A percentile compares a stretch with the other conserved stretches of the same genome.
These are phyloP conservation scores for Trichophyton benhamiae DNA, from an alignment of 2,329 filamentous ascomycete species.

Conservation along the genomic window DNA sequence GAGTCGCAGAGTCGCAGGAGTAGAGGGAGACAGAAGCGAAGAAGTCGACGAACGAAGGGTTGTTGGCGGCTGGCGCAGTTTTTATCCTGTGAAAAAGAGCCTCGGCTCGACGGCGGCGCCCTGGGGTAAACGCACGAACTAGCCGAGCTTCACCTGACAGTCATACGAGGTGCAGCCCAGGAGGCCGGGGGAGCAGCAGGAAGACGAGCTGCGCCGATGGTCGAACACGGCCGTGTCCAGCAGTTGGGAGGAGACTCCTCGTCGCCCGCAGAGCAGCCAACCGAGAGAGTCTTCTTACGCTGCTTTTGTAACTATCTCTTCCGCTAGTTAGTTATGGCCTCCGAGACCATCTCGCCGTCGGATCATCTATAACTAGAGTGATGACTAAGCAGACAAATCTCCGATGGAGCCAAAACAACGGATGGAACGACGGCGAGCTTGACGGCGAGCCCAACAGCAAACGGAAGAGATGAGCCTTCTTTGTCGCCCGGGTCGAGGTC, in stretches of 20 bases:
- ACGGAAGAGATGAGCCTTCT: background rate
- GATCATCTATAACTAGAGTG: background rate
- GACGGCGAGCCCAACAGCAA: background rate
- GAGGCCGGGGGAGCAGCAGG: too few species aligned
- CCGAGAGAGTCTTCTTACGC: too few species aligned
- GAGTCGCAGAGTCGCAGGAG: background rate
- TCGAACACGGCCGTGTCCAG: too few species aligned
- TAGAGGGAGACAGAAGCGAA: background rate
- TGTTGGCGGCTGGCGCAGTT: background rate
- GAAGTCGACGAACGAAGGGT: background rate
- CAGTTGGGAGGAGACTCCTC: too few species aligned
- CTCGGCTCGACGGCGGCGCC: background rate
- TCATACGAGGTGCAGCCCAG: too few species aligned
- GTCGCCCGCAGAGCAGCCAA: too few species aligned
- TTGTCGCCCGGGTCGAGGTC: background rate
- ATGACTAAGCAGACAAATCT: background rate
- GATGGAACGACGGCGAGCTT: background rate
- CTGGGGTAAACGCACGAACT: background rate
- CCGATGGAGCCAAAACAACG: background rate
- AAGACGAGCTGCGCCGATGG: too few species aligned
- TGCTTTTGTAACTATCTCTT: too few species aligned
- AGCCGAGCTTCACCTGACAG: background rate
- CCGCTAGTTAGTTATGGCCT: too few species aligned
- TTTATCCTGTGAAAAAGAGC: background rate
- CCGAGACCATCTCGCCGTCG: too few species aligned